phyloP scores from a whole-genome alignment of 2,329 filamentous ascomycete genomes.

The Colletotrichum graminicola region DNA sequence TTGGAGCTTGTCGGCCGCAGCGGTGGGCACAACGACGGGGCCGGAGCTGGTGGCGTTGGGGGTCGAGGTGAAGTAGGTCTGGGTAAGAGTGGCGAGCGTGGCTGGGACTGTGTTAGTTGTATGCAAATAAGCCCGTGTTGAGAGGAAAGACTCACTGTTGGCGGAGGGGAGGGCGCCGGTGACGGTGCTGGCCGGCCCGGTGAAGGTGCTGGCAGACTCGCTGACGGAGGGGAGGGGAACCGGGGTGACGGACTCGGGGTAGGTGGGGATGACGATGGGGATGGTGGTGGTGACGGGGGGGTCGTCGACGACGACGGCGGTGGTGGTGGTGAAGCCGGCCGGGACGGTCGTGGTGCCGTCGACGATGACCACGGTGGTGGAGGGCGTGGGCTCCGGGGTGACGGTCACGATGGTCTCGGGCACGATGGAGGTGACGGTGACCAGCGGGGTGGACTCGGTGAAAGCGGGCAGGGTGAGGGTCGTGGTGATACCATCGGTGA shows the following conservation, averaged over 20 bases:
- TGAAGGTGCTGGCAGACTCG: conserved; percentile 15
- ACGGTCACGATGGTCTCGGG: conserved; percentile 40
- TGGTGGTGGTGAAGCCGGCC: conserved; percentile 29
- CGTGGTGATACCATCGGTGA: conserved; percentile 44
- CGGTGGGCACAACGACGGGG: conserved; percentile 49
- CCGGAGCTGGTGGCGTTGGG: conserved; percentile 48
- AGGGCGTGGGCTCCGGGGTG: conserved; percentile 11
- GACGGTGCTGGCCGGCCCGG: conserved; percentile 3
- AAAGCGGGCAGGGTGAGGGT: conserved; percentile 44
- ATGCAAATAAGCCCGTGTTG: background rate
- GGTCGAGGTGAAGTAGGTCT: conserved; percentile 39
- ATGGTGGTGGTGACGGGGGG: conserved; percentile 29
- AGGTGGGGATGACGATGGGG: conserved; percentile 32
- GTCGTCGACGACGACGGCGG: conserved; percentile 15
- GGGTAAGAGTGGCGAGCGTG: conserved; percentile 33
- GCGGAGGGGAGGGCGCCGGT: conserved; percentile 7
- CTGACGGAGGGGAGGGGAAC: conserved; percentile 25
- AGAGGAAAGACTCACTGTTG: conserved; percentile 21
- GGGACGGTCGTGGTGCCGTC: conserved; percentile 32
- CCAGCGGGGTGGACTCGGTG: conserved; percentile 35
- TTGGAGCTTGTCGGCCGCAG: conserved; percentile 47
- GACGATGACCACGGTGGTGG: conserved; percentile 23
- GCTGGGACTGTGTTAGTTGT: conserved; percentile 20
- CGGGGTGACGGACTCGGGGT: conserved; percentile 22
- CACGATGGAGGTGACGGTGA: conserved; percentile 36